phyloP scores from a whole-genome alignment of 805 yeast genomes.

The Zygoascus flipseniorum region DNA sequence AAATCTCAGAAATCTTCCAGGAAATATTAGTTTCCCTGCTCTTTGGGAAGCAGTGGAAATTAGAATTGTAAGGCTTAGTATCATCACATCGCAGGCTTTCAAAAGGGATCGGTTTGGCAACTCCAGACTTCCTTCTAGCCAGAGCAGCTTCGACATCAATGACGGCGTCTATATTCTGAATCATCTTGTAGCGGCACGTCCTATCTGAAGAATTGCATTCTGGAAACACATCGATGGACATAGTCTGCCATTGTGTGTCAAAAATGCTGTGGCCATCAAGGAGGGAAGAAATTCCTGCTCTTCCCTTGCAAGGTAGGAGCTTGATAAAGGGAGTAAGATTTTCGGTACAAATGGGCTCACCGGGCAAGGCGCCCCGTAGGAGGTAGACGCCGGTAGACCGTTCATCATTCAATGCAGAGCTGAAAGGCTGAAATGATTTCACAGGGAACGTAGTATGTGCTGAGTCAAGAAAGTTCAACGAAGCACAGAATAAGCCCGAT shows the following conservation, averaged over 20 bases:
- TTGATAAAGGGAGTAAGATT: conserved; percentile 90
- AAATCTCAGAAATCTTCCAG: conserved; percentile 55
- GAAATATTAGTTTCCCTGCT: conserved; percentile 38
- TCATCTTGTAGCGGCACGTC: conserved; percentile 30
- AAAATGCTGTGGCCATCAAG: conserved; percentile 81
- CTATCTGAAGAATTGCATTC: conserved; percentile 33
- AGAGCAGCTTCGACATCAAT: conserved; percentile 60
- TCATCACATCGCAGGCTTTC: conserved; percentile 67
- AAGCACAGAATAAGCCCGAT: conserved; percentile 92
- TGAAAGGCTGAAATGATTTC: conserved; percentile 29
- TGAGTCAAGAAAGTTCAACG: conserved; percentile 78
- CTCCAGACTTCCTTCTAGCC: conserved; percentile 54
- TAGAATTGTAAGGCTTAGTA: conserved; percentile 43
- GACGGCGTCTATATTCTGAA: conserved; percentile 62
- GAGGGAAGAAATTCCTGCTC: conserved; percentile 75
- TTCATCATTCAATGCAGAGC: conserved; percentile 2
- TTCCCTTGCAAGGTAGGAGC: conserved; percentile 84
- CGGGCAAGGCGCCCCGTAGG: conserved; percentile 80
- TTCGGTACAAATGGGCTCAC: conserved; percentile 95
- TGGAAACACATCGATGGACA: conserved; percentile 75
- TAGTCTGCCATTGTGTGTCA: conserved; percentile 88
- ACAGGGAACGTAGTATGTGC: conserved; percentile 66
- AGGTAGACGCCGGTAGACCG: conserved; percentile 29
- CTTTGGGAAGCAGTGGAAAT: conserved; percentile 72
- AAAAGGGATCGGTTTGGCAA: conserved; percentile 73